These are phyloP conservation scores for Ustilago sp. DNA, from an alignment of 1,284 basidiomycete species.

Conservation along the genomic window DNA sequence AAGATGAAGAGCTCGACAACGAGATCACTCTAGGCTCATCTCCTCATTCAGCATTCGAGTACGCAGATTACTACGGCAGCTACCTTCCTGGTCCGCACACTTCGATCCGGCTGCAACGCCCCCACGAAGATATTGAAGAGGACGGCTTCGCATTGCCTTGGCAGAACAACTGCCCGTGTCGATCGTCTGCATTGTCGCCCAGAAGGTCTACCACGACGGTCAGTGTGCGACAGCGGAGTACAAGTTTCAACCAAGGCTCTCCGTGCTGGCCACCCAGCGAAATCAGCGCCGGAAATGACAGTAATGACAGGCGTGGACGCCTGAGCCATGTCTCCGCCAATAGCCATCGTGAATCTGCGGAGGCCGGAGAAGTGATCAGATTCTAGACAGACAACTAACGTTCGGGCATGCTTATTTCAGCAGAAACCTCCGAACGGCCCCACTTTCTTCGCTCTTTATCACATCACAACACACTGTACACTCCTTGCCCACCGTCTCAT, in stretches of 20 bases:
- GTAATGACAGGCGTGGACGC: conserved; percentile 1
- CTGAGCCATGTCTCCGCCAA: not conserved
- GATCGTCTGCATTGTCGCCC: conserved; percentile 33
- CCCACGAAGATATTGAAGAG: not conserved
- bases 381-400: conserved; percentile 8
- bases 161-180: conserved; percentile 24
- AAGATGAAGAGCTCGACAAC: not conserved
- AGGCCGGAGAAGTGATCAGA: conserved; percentile 31
- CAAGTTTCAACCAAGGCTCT: conserved; percentile 9
- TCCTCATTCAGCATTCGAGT: conserved; percentile 36
- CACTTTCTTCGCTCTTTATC: not conserved
- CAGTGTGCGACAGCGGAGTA: conserved; percentile 31
- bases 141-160: conserved; percentile 11
- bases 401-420: not conserved
- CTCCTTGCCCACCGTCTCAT: not conserved
- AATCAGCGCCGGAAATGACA: not conserved
- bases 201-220: conserved; percentile 5
- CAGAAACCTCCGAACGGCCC: not conserved
- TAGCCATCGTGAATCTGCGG: conserved; percentile 1
- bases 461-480: not conserved
- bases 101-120: not conserved
- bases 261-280: conserved; percentile 6
- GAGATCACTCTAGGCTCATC: conserved; percentile 9
- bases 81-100: conserved; percentile 5
- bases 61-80: conserved; percentile 27